Evolutionary conservation across 2,329 filamentous ascomycete species (phyloP).

Genomic region (Ascochyta fabae): DNA sequence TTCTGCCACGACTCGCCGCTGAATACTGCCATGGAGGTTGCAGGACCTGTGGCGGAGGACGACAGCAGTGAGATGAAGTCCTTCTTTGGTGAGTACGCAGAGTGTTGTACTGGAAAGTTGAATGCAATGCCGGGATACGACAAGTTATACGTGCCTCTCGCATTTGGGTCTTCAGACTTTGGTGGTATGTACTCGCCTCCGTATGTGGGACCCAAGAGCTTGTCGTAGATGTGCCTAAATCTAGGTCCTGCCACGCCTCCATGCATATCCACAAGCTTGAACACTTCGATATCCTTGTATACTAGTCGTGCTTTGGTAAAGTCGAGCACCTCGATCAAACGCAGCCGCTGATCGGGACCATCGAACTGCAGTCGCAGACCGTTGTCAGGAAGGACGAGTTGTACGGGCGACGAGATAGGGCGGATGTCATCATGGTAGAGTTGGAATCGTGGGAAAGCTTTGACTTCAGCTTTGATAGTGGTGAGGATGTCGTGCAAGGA

Average conservation of each 20-base stretch:
- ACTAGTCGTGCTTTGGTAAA: conserved; percentile 84
- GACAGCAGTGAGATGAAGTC: conserved; percentile 89
- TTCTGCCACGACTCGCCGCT: conserved; percentile 90
- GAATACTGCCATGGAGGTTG: conserved; percentile 89
- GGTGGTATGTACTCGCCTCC: conserved; percentile 88
- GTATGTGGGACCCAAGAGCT: conserved; percentile 91
- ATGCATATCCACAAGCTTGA: conserved; percentile 62
- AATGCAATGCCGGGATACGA: conserved; percentile 96
- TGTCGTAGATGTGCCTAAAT: conserved; percentile 90
- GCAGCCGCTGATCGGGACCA: conserved; percentile 87
- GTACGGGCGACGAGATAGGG: conserved; percentile 77
- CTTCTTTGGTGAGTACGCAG: conserved; percentile 74
- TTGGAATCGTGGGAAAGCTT: conserved; percentile 81
- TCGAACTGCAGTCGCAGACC: conserved; percentile 92
- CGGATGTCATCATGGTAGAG: conserved; percentile 77
- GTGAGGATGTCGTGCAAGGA: conserved; percentile 90
- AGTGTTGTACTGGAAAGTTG: conserved; percentile 78
- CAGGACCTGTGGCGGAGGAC: conserved; percentile 75
- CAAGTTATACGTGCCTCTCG: conserved; percentile 79
- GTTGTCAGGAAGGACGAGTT: conserved; percentile 80
- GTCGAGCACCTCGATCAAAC: conserved; percentile 88
- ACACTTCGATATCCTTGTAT: conserved; percentile 81
- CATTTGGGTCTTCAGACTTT: conserved; percentile 56
- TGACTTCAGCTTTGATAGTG: conserved; percentile 84
- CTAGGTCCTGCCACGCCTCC: conserved; percentile 65